Conservation (phyloP, 495 filamentous ascomycete species). For the Penicillium roqueforti region DNA sequence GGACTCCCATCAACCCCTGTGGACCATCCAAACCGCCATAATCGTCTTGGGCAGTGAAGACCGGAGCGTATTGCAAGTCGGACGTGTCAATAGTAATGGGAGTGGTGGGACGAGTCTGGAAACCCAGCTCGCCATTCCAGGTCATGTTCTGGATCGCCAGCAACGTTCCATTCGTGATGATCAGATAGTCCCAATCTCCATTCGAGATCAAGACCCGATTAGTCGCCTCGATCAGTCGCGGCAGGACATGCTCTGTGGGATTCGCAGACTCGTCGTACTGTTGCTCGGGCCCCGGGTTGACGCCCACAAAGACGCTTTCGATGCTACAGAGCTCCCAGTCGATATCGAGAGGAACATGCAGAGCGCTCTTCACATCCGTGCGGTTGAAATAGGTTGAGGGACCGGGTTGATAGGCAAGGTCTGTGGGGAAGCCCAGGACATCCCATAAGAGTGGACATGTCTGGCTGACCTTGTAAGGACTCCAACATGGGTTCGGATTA, state of each 20-base stretch:
- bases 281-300: not conserved
- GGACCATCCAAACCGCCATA: conserved; percentile 1
- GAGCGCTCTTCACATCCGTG: conserved; percentile 1
- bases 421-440: conserved; percentile 1
- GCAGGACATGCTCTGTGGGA: conserved; percentile 1
- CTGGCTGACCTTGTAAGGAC: not conserved
- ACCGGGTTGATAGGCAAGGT: not conserved
- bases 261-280: not conserved
- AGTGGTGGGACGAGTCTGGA: not conserved
- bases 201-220: conserved; percentile 2
- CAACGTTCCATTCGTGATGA: conserved; percentile 48
- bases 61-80: not conserved
- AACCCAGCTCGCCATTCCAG: conserved; percentile 50
- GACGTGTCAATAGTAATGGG: conserved; percentile 1
- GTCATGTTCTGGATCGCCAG: conserved; percentile 66
- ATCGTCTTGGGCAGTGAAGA: not conserved
- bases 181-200: conserved; percentile 4
- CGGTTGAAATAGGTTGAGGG: conserved; percentile 1
- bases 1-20: conserved; percentile 1
- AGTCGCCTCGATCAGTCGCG: not conserved
- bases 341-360: not conserved
- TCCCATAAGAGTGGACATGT: conserved; percentile 2
- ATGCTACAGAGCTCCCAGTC: conserved; percentile 2
- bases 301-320: conserved; percentile 1
- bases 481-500: conserved; percentile 1